Evolutionary conservation across 2,329 filamentous ascomycete genomes (phyloP).

Genomic region (Arthroderma sp.): DNA sequence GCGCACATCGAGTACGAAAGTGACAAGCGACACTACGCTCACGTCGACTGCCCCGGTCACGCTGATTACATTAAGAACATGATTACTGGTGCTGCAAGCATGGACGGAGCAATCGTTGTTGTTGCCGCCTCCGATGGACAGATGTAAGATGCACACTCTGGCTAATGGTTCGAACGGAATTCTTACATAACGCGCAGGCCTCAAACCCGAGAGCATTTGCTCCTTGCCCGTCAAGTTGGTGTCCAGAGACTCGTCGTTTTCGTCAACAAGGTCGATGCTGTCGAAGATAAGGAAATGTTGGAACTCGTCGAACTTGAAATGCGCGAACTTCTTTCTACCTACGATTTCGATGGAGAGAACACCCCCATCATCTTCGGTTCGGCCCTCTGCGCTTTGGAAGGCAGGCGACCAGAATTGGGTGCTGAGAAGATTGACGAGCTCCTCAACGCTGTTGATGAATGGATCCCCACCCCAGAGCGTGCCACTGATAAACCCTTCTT

Average conservation of each 20-base stretch:
- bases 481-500: conserved; percentile 97
- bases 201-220: conserved; percentile 94
- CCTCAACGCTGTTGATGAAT: conserved; percentile 74
- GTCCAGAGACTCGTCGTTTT: conserved; percentile 97
- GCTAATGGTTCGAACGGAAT: neutral
- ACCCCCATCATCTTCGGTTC: conserved; percentile 96
- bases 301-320: conserved; percentile 99
- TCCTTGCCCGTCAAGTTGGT: conserved; percentile 95
- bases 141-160: conserved; percentile 46
- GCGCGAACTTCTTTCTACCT: conserved; percentile 84
- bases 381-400: conserved; percentile 84
- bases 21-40: conserved; percentile 88
- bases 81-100: conserved; percentile 98
- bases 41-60: conserved; percentile 99
- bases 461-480: conserved; percentile 92
- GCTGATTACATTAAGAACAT: conserved; percentile 99
- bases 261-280: conserved; percentile 97
- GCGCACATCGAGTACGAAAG: conserved; percentile 98
- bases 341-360: conserved; percentile 96
- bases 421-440: conserved; percentile 81
- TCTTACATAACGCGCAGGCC: conserved; percentile 40
- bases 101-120: conserved; percentile 98
- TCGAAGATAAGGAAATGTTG: conserved; percentile 98
- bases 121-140: conserved; percentile 97
- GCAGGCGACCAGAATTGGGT: conserved; percentile 76